Conservation (phyloP, 768 basidiomycete genomes). For the Russula olivacea region DNA sequence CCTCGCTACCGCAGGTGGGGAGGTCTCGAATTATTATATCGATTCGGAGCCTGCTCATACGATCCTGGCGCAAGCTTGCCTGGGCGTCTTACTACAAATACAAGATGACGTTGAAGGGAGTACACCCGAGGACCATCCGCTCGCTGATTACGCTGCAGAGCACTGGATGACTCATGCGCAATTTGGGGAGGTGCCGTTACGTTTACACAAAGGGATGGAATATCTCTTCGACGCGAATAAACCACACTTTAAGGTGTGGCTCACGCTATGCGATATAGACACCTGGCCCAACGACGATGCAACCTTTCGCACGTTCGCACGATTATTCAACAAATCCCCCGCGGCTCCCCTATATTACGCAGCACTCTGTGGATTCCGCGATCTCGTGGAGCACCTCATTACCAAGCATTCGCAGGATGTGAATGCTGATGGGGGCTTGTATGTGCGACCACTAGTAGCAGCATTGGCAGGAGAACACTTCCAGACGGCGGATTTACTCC, state of each 20-base stretch:
- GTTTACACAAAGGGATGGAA: not conserved
- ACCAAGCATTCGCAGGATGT: not conserved
- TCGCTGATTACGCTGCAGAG: not conserved
- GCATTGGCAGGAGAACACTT: not conserved
- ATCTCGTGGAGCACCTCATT: not conserved
- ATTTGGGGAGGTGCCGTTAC: not conserved
- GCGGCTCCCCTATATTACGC: not conserved
- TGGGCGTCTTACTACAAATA: not conserved
- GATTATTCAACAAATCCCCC: no score
- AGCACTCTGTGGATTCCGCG: not conserved
- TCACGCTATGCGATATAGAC: not conserved
- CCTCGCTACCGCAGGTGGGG: not conserved
- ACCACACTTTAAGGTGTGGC: not conserved
- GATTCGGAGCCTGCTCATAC: not conserved
- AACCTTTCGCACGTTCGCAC: not conserved
- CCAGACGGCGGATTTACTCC: not conserved
- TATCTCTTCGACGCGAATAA: not conserved
- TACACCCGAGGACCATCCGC: no score
- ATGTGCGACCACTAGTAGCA: not conserved
- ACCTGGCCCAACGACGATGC: fast-evolving
- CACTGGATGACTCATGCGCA: not conserved
- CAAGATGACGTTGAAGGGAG: not conserved
- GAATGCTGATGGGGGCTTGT: not conserved
- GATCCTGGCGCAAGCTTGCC: not conserved
- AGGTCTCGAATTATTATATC: not conserved